Evolutionary conservation across 2,329 filamentous ascomycete species (phyloP), one percentile per base, ranked within the genome.

Genomic region (Colletotrichum sp.): DNA sequence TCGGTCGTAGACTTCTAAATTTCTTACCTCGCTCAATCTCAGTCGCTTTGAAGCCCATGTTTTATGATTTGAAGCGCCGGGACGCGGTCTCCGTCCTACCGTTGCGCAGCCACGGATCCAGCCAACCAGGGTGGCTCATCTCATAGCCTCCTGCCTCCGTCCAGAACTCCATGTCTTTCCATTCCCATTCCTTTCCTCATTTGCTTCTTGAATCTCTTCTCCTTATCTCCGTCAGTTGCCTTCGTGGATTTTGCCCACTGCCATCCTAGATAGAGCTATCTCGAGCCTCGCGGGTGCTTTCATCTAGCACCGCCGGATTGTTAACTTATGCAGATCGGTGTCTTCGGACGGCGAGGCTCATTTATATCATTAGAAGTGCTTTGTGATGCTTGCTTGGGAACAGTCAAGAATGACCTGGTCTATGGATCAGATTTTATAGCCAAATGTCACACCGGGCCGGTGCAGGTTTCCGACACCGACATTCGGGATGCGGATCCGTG

Each of bases 401-500:
- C 3, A n/a, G 0, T 32, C 9, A 6, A n/a, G 3, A 1, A 34
- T 10, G 0, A 21, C 12, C 18, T 21, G 28, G 58, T 12, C n/a
- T 10, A 6, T 21, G n/a, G 32, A 32, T 30, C 12, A 13, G 28
- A 21, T 21, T 21, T 34, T 61, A 61, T 61, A 21, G 16, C 7
- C 12, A 32, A 12, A 58, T 0, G 16, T 58, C 9, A 16, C 15
- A 70, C 36, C 36, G 67, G 67, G n/a, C 67, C 67, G 67, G 67
- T 48, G 15, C 28, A 34, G 56, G 8, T 6, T 26, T 52, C 28
- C 56, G 55, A 30, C 13, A 38, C 52, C 52, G 18, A 61, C 28
- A 21, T 32, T 60, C 52, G 52, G 66, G 38, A 32, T 15, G 38
- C 67, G 34, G 67, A 62, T 34, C 67, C 66, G 66, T 34, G 56